Base-by-base conservation (phyloP, 1,284 basidiomycete species). In the Irpex rosettiformis region DNA sequence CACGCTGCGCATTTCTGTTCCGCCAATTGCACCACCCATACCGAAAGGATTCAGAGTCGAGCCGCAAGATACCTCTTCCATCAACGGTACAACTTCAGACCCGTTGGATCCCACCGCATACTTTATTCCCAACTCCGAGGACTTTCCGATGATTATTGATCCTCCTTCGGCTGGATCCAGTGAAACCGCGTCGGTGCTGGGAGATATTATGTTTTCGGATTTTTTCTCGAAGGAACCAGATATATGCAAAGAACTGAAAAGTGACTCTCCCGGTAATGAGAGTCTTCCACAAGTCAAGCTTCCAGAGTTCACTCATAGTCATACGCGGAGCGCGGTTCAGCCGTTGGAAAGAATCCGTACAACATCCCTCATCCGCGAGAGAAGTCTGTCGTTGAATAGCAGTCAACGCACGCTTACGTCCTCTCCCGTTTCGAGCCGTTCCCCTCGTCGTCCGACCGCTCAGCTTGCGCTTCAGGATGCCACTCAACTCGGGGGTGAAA, bases 1-100 rank as follows among this genome's bases (percentile, higher is more conserved):
- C 45, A 75, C 82, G 42, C 70, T 87, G 22, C 79, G 79, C 59
- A 83, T 87, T 62, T 81, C 82, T 43, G 84, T 86, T 78, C 87
- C 86, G 21, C 79, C 85, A 10, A 72, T 87, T 30, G 79, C 86
- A 10, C 82, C 83, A 5, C 68, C 81, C 11, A 80, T 77, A 57
- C 80, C 85, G n/a, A 40, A 40, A 54, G 30, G 72, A 84, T 49
- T 83, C 77, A 30, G 77, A 77, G 55, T 77, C 53, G 51, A 57
- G 54, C 37, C 30, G 22, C 7, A 16, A 30, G n/a, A 58, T 52
- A 37, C 61, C 58, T 16, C 47, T 45, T 13, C 8, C 48, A 40
- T 40, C 37, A 16, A n/a, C 11, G 37, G 48, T 13, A 61, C 58
- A n/a, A 63, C 60, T 6, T 59, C 61, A 11, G 58, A 63, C 53